phyloP scores from a whole-genome alignment of 1,284 basidiomycete species.

The Tausonia pullulans region DNA sequence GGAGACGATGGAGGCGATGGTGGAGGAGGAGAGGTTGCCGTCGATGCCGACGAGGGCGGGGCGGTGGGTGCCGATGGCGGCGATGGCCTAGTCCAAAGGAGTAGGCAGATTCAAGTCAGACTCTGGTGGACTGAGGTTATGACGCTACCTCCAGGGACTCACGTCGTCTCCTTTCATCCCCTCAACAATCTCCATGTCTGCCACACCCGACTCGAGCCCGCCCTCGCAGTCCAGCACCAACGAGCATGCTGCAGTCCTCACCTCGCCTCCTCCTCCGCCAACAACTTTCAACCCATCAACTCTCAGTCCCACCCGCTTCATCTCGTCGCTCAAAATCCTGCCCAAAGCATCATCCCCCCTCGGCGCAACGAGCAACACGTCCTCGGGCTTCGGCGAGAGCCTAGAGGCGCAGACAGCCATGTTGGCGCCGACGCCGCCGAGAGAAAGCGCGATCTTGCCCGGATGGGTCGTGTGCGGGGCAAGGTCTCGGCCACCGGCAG shows the following conservation, averaged over 20 bases:
- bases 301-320: slow-evolving; percentile 55
- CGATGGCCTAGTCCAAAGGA: slow-evolving; percentile 36
- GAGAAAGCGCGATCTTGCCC: slow-evolving; percentile 57
- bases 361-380: slow-evolving; percentile 37
- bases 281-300: slow-evolving; percentile 57
- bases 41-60: slow-evolving; percentile 67
- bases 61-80: slow-evolving; percentile 35
- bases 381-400: background rate
- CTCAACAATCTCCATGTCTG: slow-evolving; percentile 74
- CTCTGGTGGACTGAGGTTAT: no score
- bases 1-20: slow-evolving; percentile 45
- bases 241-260: slow-evolving; percentile 66
- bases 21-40: slow-evolving; percentile 55
- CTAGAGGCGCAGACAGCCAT: slow-evolving; percentile 67
- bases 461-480: slow-evolving; percentile 55
- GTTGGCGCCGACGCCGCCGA: slow-evolving; percentile 90
- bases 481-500: slow-evolving; percentile 27
- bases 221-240: slow-evolving; percentile 66
- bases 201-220: slow-evolving; percentile 67
- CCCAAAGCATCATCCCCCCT: slow-evolving; percentile 53
- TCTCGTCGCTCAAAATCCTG: slow-evolving; percentile 48
- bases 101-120: background rate
- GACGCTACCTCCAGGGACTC: slow-evolving; percentile 17
- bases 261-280: background rate
- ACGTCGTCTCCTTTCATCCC: slow-evolving; percentile 44